A percentile compares a stretch with the other conserved stretches of the same genome.
phyloP scores from a whole-genome alignment of 2,329 filamentous ascomycete species.

The Trichoderma sp. region DNA sequence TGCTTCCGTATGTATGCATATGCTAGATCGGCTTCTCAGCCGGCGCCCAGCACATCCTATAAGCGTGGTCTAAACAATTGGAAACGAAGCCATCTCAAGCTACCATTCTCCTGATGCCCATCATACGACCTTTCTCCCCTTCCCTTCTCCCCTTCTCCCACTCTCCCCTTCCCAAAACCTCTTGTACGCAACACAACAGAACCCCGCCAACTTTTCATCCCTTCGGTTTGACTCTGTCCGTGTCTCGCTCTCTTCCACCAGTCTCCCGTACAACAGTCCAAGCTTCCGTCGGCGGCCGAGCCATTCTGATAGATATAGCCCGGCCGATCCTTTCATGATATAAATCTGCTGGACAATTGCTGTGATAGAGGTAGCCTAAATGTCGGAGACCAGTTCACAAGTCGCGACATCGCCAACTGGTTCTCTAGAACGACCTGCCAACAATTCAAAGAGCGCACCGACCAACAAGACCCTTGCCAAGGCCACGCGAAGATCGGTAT shows the following conservation, averaged over 20 bases:
- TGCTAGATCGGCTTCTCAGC: slow-evolving; percentile 13
- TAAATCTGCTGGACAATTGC: background rate
- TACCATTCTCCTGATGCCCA: background rate
- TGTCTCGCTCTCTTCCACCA: slow-evolving; percentile 3
- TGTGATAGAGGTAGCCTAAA: slow-evolving; percentile 3
- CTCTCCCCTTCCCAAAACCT: background rate
- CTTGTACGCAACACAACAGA: background rate
- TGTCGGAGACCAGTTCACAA: slow-evolving; percentile 12
- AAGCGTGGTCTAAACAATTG: background rate
- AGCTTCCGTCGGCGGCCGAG: background rate
- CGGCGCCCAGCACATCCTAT: background rate
- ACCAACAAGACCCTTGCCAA: slow-evolving; percentile 23
- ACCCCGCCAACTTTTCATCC: slow-evolving; percentile 2
- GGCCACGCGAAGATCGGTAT: slow-evolving; percentile 35
- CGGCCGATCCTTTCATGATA: background rate
- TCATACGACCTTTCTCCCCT: background rate
- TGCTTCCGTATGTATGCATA: background rate
- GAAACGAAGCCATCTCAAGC: background rate
- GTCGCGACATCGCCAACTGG: slow-evolving; percentile 8
- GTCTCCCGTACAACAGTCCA: slow-evolving; percentile 10
- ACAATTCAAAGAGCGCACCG: slow-evolving; percentile 15
- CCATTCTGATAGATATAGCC: background rate
- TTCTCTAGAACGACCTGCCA: slow-evolving; percentile 12
- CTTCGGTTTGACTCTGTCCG: slow-evolving; percentile 18
- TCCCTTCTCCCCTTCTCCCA: background rate